Evolutionary conservation across 1,284 basidiomycete genomes (phyloP).

Genomic region (Ceratobasidium sp.): DNA sequence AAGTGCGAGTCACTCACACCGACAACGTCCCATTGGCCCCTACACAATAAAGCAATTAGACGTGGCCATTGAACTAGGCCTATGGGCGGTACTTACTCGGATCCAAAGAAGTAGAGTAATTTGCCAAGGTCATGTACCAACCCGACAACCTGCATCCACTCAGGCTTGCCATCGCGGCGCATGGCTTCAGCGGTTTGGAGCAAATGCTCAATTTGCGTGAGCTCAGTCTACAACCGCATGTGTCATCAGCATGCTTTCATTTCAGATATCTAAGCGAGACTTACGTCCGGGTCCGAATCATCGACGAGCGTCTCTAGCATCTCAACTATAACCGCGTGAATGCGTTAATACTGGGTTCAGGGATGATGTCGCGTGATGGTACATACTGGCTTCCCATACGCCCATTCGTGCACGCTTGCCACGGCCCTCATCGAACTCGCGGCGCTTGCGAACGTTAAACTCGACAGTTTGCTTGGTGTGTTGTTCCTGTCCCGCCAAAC

Average conservation of each 20-base stretch:
- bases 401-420: constrained; percentile 75
- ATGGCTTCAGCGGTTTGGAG: constrained; percentile 94
- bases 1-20: constrained; percentile 67
- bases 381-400: constrained; percentile 84
- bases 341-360: constrained; percentile 1
- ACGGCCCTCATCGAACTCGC: constrained; percentile 71
- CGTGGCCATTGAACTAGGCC: constrained; percentile 9
- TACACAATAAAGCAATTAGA: constrained; percentile 48
- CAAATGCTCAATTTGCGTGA: constrained; percentile 91
- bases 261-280: constrained; percentile 49
- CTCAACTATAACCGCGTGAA: constrained; percentile 64
- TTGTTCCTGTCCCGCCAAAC: constrained; percentile 12
- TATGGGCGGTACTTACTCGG: constrained; percentile 61
- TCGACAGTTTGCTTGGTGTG: constrained; percentile 86
- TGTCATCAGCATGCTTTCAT: constrained; percentile 1
- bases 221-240: constrained; percentile 66
- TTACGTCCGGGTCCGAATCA: constrained; percentile 87
- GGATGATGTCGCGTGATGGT: background rate
- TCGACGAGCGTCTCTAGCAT: constrained; percentile 90
- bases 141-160: constrained; percentile 87
- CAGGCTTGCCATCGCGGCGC: constrained; percentile 87
- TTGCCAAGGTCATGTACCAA: constrained; percentile 92
- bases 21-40: constrained; percentile 93
- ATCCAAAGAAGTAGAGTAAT: constrained; percentile 83
- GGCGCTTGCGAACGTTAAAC: constrained; percentile 83